Base-by-base conservation (phyloP, 2,329 filamentous ascomycete genomes). In the Ophiostoma montium region DNA sequence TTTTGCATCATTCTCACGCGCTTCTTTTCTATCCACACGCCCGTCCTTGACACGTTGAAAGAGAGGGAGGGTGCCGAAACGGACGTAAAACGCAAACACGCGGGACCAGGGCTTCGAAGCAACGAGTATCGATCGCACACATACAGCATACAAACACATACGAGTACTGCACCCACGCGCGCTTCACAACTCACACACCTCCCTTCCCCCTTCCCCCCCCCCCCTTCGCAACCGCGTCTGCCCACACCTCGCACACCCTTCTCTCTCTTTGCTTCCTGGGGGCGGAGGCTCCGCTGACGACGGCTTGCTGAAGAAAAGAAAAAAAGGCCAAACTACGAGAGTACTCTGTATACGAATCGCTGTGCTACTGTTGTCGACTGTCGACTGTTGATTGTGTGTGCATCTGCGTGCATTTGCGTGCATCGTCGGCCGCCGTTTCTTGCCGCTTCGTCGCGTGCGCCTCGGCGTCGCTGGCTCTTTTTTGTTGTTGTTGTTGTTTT, bases 181-280 rank as follows among this genome's bases (percentile, higher is more conserved):
- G 39, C 39, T 21, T 42, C 39, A 30, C 39, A 42, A 31, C 39
- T 42, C 39, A 42, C 39, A 42, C 39, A 42, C 39, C 39, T 42
- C 39, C 23, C 15, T 15, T 23, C 39, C 39, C 8, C 21, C 23
- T 8, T 8, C 23, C 23, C 23, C 23, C 23, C 23, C 23, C 23
- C 23, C 23, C 23, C 23, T 27, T 8, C 23, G 5, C n/a, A 41
- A 42, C 30, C 16, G 39, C 39, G 23, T 27, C 23, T 42, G 39
- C 23, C 27, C 39, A 42, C 39, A 42, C 39, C 39, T n/a, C 16
- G 27, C 39, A 16, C 39, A 23, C 38, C 38, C 23, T 21, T 23
- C 36, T n/a, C 38, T 23, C 30, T 30, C 15, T 42, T 15, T 12
- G 15, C 21, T n/a, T 42, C 23, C 13, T 27, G 16, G 39, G 39